These are phyloP conservation scores for Entomortierella lignicola DNA, from an alignment of 192 early-diverging fungal species.

Conservation along the genomic window DNA sequence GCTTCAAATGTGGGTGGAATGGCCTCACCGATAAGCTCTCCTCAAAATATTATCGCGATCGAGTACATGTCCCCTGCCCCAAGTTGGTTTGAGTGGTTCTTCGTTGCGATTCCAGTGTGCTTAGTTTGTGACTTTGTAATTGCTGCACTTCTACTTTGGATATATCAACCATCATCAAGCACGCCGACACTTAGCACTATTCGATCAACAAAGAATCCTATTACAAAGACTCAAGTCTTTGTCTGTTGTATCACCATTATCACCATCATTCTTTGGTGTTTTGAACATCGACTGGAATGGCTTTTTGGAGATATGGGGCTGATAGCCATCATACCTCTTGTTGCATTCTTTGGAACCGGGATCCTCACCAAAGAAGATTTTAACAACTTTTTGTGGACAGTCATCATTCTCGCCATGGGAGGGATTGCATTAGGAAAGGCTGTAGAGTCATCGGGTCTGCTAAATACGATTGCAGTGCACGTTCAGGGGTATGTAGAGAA, in stretches of 20 bases:
- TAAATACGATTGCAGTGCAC: slow-evolving; percentile 78
- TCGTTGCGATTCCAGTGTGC: slow-evolving; percentile 86
- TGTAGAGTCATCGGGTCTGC: slow-evolving; percentile 87
- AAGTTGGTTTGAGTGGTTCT: slow-evolving; percentile 92
- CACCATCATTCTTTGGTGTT: slow-evolving; percentile 93
- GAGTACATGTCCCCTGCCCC: slow-evolving; percentile 89
- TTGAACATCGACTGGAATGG: slow-evolving; percentile 76
- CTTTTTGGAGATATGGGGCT: slow-evolving; percentile 96
- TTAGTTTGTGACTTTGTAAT: slow-evolving; percentile 79
- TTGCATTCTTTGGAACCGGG: slow-evolving; percentile 90
- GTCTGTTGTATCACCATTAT: slow-evolving; percentile 74
- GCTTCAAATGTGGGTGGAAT: slow-evolving; percentile 97
- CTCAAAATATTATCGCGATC: slow-evolving; percentile 96
- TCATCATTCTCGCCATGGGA: slow-evolving; percentile 92
- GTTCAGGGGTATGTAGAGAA: slow-evolving; percentile 74
- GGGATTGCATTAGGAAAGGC: slow-evolving; percentile 94
- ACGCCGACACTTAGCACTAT: slow-evolving; percentile 68
- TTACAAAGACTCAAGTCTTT: slow-evolving; percentile 77
- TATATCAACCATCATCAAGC: slow-evolving; percentile 72
- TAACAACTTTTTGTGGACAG: slow-evolving; percentile 96
- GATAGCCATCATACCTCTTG: slow-evolving; percentile 91
- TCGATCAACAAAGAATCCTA: slow-evolving; percentile 66
- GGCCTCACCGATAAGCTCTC: slow-evolving; percentile 95
- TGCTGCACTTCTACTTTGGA: slow-evolving; percentile 90
- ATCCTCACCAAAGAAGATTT: slow-evolving; percentile 96